Evolutionary conservation across 495 filamentous ascomycete genomes (phyloP).

Genomic region (Penicillium riverlandense): DNA sequence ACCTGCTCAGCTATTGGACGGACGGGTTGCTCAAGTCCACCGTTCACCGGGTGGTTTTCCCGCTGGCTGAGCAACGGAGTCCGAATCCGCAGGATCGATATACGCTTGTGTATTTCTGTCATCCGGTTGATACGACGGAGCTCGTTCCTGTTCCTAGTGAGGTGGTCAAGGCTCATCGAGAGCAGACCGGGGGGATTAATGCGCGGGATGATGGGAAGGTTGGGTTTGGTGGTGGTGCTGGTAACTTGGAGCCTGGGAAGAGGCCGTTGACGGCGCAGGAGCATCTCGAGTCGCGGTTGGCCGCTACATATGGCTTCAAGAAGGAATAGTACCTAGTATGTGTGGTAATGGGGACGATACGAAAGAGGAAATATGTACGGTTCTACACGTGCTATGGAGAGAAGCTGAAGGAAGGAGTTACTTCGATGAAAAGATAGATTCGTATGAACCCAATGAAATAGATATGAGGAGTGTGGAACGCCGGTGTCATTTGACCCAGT

Average conservation of each 20-base stretch:
- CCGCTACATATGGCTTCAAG: constrained; percentile 62
- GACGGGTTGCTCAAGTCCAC: constrained; percentile 76
- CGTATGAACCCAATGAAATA: not conserved
- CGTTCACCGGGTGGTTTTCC: constrained; percentile 83
- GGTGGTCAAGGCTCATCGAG: constrained; percentile 37
- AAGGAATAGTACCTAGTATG: constrained; percentile 10
- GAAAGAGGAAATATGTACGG: no score
- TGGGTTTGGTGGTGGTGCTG: constrained; percentile 37
- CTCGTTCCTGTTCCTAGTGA: constrained; percentile 71
- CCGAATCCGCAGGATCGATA: constrained; percentile 63
- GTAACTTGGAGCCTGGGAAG: constrained; percentile 35
- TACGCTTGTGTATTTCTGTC: constrained; percentile 87
- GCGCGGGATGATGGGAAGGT: constrained; percentile 17
- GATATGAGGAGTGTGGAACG: not conserved
- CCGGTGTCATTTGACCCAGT: constrained; percentile 5
- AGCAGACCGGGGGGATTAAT: constrained; percentile 17
- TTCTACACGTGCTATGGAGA: no score
- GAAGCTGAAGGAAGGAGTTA: no score
- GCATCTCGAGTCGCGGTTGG: constrained; percentile 70
- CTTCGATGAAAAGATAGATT: constrained; percentile 1
- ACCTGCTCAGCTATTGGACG: constrained; percentile 88
- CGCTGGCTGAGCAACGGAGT: constrained; percentile 34
- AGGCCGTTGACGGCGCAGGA: constrained; percentile 72
- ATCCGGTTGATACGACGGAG: constrained; percentile 66
- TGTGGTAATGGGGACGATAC: no score